phyloP scores from a whole-genome alignment of 73 alveolate species.

The Diophrys appendiculata region DNA sequence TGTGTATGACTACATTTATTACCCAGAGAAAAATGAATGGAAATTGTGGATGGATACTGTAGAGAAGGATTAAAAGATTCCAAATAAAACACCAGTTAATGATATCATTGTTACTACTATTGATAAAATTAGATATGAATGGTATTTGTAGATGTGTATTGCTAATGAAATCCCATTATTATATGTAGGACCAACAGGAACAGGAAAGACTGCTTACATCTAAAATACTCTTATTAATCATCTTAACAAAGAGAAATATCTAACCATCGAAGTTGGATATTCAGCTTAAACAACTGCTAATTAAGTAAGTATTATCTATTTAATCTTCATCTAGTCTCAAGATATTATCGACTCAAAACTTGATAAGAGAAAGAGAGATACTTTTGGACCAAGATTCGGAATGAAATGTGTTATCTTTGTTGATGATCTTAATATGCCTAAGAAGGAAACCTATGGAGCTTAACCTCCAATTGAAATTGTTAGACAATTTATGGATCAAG shows the following conservation, averaged over 20 bases:
- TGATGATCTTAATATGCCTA: conserved; percentile 99
- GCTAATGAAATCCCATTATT: conserved; percentile 86
- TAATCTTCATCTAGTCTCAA: too few species aligned
- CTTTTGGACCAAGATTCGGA: conserved; percentile 92
- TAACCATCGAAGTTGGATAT: conserved; percentile 96
- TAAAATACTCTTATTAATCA: conserved; percentile 86
- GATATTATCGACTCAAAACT: conserved; percentile 92
- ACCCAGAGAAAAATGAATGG: conserved; percentile 94
- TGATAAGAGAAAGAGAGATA: conserved; percentile 81
- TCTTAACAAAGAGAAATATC: conserved; percentile 86
- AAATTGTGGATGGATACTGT: conserved; percentile 92
- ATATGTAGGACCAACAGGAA: conserved; percentile 99
- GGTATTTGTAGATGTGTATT: conserved; percentile 80
- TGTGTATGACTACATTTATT: conserved; percentile 93
- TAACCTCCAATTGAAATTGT: conserved; percentile 99
- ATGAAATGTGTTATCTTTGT: conserved; percentile 92
- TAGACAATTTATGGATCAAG: conserved; percentile 98
- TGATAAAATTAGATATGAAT: conserved; percentile 96
- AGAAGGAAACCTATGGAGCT: conserved; percentile 99
- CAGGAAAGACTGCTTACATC: conserved; percentile 98
- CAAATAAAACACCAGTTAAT: conserved; percentile 87
- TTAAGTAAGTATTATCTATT: too few species aligned
- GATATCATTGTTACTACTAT: conserved; percentile 97
- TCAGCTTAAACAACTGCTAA: conserved; percentile 97
- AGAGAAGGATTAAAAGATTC: conserved; percentile 77